phyloP scores from a whole-genome alignment of 805 yeast genomes.

The Barnettozyma californica region DNA sequence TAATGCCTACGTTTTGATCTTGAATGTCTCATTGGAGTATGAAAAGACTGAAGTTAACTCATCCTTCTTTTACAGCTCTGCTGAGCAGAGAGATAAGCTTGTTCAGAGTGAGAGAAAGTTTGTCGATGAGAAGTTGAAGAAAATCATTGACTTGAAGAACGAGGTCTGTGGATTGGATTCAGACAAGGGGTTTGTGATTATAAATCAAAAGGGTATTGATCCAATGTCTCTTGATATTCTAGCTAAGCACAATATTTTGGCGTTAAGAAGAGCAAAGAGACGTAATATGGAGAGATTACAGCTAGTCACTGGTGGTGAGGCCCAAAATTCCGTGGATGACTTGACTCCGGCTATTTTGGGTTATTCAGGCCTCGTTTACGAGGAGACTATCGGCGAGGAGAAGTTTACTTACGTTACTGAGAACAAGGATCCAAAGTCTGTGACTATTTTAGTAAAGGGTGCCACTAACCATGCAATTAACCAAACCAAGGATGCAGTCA shows the following conservation, averaged over 20 bases:
- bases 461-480: constrained; percentile 83
- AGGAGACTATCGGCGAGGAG: constrained; percentile 93
- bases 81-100: constrained; percentile 93
- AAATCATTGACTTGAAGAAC: constrained; percentile 89
- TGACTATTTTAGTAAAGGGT: constrained; percentile 88
- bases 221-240: constrained; percentile 94
- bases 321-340: constrained; percentile 96
- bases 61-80: constrained; percentile 88
- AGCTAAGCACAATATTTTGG: constrained; percentile 89
- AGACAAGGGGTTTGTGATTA: constrained; percentile 79
- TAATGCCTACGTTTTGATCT: constrained; percentile 79
- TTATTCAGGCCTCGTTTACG: constrained; percentile 83
- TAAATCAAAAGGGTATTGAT: constrained; percentile 97
- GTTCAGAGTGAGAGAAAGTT: constrained; percentile 91
- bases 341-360: constrained; percentile 77
- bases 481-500: constrained; percentile 94
- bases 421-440: constrained; percentile 81
- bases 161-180: constrained; percentile 78
- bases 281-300: constrained; percentile 99
- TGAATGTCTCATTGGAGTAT: constrained; percentile 92
- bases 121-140: constrained; percentile 87
- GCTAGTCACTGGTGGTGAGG: constrained; percentile 93
- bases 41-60: constrained; percentile 98
- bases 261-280: constrained; percentile 96
- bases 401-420: constrained; percentile 95